Conservation (phyloP, 768 basidiomycete species). For the Russula emetica region DNA sequence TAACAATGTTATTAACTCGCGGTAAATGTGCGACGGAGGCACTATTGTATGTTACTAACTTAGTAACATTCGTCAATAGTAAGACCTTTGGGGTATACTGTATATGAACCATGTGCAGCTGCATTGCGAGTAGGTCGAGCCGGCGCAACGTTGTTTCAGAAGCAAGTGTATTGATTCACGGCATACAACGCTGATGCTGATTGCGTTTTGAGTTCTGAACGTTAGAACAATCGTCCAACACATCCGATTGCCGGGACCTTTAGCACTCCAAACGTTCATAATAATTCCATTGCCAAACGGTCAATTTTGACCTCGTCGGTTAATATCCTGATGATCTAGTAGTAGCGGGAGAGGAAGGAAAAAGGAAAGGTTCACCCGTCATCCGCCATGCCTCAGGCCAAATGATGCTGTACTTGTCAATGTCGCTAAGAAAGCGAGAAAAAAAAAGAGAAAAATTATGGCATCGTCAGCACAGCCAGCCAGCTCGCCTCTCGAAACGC, state of each 20-base stretch:
- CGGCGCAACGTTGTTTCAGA: not conserved
- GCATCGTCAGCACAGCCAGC: not conserved
- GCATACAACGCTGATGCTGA: not conserved
- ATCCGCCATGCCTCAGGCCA: not conserved
- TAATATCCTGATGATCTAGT: not conserved
- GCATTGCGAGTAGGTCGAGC: not conserved
- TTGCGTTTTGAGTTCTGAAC: not conserved
- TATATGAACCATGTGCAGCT: not conserved
- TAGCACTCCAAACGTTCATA: not conserved
- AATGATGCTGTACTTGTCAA: not conserved
- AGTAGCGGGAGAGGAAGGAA: not conserved
- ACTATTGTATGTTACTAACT: not conserved
- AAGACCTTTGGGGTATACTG: not conserved
- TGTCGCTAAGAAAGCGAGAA: not conserved
- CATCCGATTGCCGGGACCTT: not conserved
- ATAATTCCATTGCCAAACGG: not conserved
- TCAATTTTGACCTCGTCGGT: not conserved
- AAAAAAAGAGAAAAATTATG: not conserved
- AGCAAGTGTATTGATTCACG: not conserved
- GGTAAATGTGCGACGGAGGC: not conserved
- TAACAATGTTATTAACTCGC: not conserved
- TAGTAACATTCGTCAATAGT: not conserved
- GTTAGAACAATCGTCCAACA: not conserved
- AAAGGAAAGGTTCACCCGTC: not conserved
- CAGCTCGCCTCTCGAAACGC: not conserved